A percentile compares a stretch with the other conserved stretches of the same genome.
phyloP scores from a whole-genome alignment of 805 yeast genomes.

The Wickerhamomyces sydowiorum region DNA sequence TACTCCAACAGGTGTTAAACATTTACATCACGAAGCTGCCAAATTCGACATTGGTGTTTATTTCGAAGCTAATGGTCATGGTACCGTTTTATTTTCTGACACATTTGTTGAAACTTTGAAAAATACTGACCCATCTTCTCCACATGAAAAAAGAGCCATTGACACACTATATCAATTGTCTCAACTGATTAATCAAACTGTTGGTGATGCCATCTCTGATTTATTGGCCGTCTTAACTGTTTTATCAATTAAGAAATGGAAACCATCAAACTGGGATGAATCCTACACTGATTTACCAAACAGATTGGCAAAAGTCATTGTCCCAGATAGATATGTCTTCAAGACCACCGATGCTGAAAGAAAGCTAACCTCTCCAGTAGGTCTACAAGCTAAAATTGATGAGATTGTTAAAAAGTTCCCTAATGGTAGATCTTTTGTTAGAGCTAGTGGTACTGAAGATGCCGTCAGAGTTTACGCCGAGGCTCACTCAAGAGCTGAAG shows the following conservation, averaged over 20 bases:
- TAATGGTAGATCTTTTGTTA: conserved; percentile 81
- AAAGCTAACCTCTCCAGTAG: conserved; percentile 66
- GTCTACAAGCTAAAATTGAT: conserved; percentile 73
- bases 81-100: conserved; percentile 81
- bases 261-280: conserved; percentile 68
- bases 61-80: conserved; percentile 99
- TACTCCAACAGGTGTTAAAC: conserved; percentile 95
- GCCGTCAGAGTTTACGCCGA: conserved; percentile 96
- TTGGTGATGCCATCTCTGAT: conserved; percentile 98
- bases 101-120: conserved; percentile 36
- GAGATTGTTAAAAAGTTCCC: conserved; percentile 46
- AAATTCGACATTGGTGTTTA: conserved; percentile 87
- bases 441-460: conserved; percentile 97
- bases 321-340: conserved; percentile 73
- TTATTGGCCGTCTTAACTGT: conserved; percentile 71
- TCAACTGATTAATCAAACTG: conserved; percentile 86
- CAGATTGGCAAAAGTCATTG: conserved; percentile 72
- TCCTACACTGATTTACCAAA: conserved; percentile 86
- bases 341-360: conserved; percentile 90
- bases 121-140: conserved; percentile 29
- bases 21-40: conserved; percentile 85
- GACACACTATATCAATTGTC: conserved; percentile 54
- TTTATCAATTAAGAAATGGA: conserved; percentile 45
- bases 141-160: conserved; percentile 43
- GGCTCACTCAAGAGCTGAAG: conserved; percentile 50